phyloP scores from a whole-genome alignment of 2,329 filamentous ascomycete genomes.

The Beauveria asiatica region DNA sequence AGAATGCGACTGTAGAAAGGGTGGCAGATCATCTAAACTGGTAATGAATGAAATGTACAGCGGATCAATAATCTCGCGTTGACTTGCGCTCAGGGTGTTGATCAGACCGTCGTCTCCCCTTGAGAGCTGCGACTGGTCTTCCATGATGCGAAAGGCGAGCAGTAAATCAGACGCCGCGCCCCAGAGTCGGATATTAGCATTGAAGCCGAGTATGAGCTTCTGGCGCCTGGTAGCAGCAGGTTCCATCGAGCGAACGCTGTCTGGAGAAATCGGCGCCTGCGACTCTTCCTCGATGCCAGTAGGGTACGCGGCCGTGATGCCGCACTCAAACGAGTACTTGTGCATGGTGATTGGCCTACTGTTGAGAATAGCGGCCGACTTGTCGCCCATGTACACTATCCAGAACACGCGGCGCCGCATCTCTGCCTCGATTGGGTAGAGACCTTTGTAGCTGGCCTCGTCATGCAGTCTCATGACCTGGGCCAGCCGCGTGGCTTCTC shows the following conservation, averaged over 20 bases:
- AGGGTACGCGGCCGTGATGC: slow-evolving; percentile 29
- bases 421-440: slow-evolving; percentile 30
- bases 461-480: slow-evolving; percentile 36
- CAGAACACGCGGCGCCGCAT: slow-evolving; percentile 28
- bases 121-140: slow-evolving; percentile 15
- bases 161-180: slow-evolving; percentile 31
- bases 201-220: slow-evolving; percentile 30
- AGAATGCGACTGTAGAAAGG: slow-evolving; percentile 25
- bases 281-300: slow-evolving; percentile 22
- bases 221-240: not conserved
- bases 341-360: slow-evolving; percentile 35
- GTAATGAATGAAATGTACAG: slow-evolving; percentile 33
- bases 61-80: slow-evolving; percentile 25
- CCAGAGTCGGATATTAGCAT: slow-evolving; percentile 33
- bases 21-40: slow-evolving; percentile 30
- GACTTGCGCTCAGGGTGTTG: slow-evolving; percentile 15
- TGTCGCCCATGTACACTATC: slow-evolving; percentile 33
- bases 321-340: slow-evolving; percentile 32
- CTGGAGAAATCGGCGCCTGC: slow-evolving; percentile 13
- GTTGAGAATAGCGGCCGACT: slow-evolving; percentile 31
- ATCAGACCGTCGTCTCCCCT: not conserved
- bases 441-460: slow-evolving; percentile 27
- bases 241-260: slow-evolving; percentile 12
- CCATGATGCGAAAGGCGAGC: slow-evolving; percentile 26
- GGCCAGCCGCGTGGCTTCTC: slow-evolving; percentile 32